Conservation (phyloP, 768 basidiomycete species). For the Rhizopogon roseolus region DNA sequence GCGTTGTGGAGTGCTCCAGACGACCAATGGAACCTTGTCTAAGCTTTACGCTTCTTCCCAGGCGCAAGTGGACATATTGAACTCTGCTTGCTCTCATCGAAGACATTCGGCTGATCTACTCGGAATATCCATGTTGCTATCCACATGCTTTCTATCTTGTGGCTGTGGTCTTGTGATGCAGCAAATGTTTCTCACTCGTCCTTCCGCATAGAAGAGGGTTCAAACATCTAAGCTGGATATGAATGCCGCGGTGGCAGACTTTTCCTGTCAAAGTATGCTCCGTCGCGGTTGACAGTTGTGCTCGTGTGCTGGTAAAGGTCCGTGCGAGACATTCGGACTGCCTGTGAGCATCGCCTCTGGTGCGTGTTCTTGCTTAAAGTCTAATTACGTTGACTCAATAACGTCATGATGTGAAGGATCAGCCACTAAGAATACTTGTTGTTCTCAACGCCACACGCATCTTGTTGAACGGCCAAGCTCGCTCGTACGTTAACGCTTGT, state of each 20-base stretch:
- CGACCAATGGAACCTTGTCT: not conserved
- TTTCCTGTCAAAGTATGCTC: constrained; percentile 11
- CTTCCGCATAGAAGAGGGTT: not conserved
- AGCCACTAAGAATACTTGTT: not conserved
- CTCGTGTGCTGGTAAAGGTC: not conserved
- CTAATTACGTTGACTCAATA: constrained; percentile 29
- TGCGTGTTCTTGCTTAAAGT: constrained; percentile 31
- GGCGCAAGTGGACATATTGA: constrained; percentile 1
- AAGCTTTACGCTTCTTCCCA: not conserved
- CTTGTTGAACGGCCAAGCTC: not conserved
- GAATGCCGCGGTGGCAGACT: constrained; percentile 29
- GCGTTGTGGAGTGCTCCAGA: constrained; percentile 4
- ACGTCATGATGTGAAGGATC: constrained; percentile 25
- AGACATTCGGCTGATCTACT: not conserved
- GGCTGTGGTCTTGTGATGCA: not conserved
- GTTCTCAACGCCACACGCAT: not conserved
- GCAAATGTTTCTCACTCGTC: not conserved
- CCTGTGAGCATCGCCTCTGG: constrained; percentile 17
- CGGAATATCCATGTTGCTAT: not conserved
- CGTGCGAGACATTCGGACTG: constrained; percentile 12
- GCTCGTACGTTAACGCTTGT: not conserved
- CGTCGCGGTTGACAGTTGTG: constrained; percentile 10
- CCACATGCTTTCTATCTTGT: not conserved
- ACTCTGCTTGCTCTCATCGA: not conserved
- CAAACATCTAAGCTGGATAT: constrained; percentile 7